Base-by-base conservation (phyloP, 1,284 basidiomycete species). In the Cutaneotrichosporon cavernicola region DNA sequence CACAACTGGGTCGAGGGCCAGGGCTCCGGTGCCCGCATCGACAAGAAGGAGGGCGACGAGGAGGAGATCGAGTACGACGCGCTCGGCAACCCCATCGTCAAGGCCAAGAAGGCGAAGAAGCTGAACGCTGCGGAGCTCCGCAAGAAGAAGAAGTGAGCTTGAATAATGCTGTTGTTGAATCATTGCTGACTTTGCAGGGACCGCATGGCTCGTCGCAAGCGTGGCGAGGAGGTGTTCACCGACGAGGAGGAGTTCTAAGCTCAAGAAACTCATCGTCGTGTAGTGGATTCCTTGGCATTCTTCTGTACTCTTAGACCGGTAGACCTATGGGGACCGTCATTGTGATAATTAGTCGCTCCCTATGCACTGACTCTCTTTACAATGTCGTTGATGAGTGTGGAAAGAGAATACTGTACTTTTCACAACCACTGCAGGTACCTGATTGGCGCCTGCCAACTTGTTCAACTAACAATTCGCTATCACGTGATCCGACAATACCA, bases 1-100 rank as follows among this genome's bases (percentile, higher is more conserved):
- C 95, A 97, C 86, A 93, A 95, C 86, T 96, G 92, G 92, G 92
- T 97, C 18, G 96, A 99, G 83, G 94, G 94, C 61, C 95, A 99
- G 82, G 94, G 94, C 64, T 85, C 90, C 40, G 94, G 94, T 58
- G 72, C 80, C 22, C 88, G 92, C 64, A 97, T 97, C 73, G 94
- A 96, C 86, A 91, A 92, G 87, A 88, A 85, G 5, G 89, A 86
- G 50, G 90, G 89, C 66, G 92, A 92, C 2, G 91, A 92, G 71
- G 93, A 95, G 67, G 91, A 95, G 64, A 91, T 88, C 56, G 82
- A 87, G 75, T 97, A 90, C 80, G 94, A 97, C 80, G 95, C 95
- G 40, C 90, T 97, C 87, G 93, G 94, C 67, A 61, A 64, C 63
- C 63, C 63, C 16, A 68, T 73, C 43, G 51, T 30, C 43, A 51